Evolutionary conservation across 192 early-diverging fungal species (phyloP).

Genomic region (Oehlia diaphana): DNA sequence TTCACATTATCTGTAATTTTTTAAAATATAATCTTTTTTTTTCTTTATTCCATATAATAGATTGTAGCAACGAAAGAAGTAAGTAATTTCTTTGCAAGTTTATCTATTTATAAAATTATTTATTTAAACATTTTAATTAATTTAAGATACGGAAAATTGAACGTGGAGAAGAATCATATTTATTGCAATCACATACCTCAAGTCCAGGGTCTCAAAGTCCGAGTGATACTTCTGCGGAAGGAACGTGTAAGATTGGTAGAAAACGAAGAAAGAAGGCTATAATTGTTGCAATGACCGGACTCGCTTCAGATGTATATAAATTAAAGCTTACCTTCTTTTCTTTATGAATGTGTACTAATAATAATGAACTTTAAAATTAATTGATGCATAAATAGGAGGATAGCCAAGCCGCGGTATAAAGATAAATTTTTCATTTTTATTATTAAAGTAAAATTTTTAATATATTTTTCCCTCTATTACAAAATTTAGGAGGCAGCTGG

Average conservation of each 20-base stretch:
- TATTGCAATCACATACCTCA: background rate
- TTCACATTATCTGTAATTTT: background rate
- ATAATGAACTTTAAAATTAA: background rate
- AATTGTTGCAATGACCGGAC: constrained; percentile 1
- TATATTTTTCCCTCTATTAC: background rate
- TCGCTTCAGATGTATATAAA: background rate
- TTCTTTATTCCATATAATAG: background rate
- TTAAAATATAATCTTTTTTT: background rate
- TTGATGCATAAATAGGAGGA: background rate
- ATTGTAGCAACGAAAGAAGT: constrained; percentile 12
- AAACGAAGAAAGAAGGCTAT: constrained; percentile 6
- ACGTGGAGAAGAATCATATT: constrained; percentile 2
- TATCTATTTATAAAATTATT: background rate
- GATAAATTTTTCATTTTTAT: background rate
- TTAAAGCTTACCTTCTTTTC: background rate
- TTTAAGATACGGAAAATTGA: constrained; percentile 7
- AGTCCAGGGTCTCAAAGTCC: background rate
- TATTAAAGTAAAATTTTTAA: background rate
- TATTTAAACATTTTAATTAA: background rate
- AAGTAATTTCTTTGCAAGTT: background rate
- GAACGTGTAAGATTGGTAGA: background rate
- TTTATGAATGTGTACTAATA: background rate
- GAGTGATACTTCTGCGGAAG: too few species aligned
- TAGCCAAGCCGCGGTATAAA: background rate
- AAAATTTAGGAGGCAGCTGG: background rate